Base-by-base conservation (phyloP, 768 basidiomycete species). In the Daedaleopsis sinensis region DNA sequence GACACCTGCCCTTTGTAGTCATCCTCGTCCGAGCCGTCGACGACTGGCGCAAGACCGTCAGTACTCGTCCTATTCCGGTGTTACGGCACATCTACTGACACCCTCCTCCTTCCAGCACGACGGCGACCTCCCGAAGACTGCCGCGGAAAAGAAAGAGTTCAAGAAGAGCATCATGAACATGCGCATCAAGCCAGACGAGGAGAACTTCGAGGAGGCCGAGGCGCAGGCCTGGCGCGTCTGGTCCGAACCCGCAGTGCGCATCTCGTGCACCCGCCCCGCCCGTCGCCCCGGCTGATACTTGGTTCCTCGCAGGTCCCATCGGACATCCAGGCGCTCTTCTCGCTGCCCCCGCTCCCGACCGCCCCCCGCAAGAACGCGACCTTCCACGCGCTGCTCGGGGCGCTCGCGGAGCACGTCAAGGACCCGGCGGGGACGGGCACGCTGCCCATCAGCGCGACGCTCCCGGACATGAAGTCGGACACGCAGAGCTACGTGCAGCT, bases 401-500 rank as follows among this genome's bases (percentile, higher is more conserved):
- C 96, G 0, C 82, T 98, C 43, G 78, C 84, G 39, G 73, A 79
- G 57, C 98, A 91, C 72, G 74, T 77, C 27, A 78, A 80, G 21
- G 80, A 82, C 36, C 76, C 84, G 52, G 75, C 80, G 6, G 77
- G 87, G 54, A 84, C 66, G 3, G 66, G 68, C 16, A 57, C 85
- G 0, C 83, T 97, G 3, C 97, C 96, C 0, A 78, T 97, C n/a
- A 88, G 89, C 3, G 84, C 91, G 49, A 84, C 92, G 0, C 81
- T 98, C 11, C 96, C 96, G 0, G 96, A 99, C 76, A 98, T 99
- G 93, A 96, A 96, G 71, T 88, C 95, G 18, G 90, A 89, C 70
- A 97, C 97, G 6, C 71, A 78, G 21, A 82, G 82, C 57, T 98
- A 98, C 71, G 88, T 97, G 51, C 81, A 85, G 18, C 81, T 99